Evolutionary conservation across 2,329 filamentous ascomycete species (phyloP), one percentile per base, ranked within the genome.

Genomic region (Fusarium xyrophilum): DNA sequence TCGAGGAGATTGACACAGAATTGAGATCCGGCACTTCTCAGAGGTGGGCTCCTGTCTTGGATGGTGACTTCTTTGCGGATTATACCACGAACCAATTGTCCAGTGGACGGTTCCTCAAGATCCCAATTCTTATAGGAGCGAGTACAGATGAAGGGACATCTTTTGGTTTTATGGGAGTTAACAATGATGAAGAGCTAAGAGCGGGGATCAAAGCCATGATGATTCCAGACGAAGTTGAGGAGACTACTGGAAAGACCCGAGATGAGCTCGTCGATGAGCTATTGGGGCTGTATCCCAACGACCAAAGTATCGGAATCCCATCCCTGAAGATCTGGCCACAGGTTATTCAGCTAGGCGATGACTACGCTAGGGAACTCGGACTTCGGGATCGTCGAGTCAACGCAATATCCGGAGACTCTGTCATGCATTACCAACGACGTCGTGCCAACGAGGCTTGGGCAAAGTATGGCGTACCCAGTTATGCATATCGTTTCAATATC

Each of bases 31-130:
- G 35, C 17, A 25, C 12, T 7, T 40, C 64, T 17, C 51, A 51
- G 7, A 46, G 57, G 9, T 74, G 70, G 70, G 48, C 70, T 5
- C 77, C 78, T 3, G 71, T 77, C 8, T 58, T 80, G 25, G 79
- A 81, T 47, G 63, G 70, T 19, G 79, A 81, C 50, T 80, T 81
- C 50, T 68, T 81, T 25, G 61, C 65, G 8, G 73, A 76, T 25
- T 75, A 74, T 54, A 69, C 69, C 14, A 69, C 76, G 13, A 73
- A 74, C 48, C 78, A 79, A 47, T 46, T 79, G 2, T 36, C 50
- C 4, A 65, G 69, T 0, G 79, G 79, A 3, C 63, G 71, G 12
- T 82, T 81, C 47, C 72, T 74, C 43, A 73, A 75, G 53, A 75
- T 80, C 0, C 78, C 79, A 0, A 39, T 79, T 4, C 69, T 82